Evolutionary conservation across 2,329 filamentous ascomycete species (phyloP).

Genomic region (Talaromyces sp.): DNA sequence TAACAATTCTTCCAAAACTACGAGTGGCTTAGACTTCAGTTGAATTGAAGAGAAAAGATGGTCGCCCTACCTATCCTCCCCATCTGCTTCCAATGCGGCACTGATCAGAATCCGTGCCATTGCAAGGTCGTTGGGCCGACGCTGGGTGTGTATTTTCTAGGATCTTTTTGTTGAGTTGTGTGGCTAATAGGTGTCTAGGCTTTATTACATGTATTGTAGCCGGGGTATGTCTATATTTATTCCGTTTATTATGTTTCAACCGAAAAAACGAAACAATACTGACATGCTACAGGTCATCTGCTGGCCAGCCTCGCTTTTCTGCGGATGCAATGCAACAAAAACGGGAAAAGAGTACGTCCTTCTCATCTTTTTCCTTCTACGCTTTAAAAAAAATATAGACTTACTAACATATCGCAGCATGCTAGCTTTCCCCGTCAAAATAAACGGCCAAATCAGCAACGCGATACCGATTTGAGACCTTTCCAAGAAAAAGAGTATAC

Average conservation of each 20-base stretch:
- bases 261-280: too few relatives aligned
- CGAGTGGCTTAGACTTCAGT: too few relatives aligned
- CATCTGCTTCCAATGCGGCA: slow-evolving; percentile 53
- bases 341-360: slow-evolving; percentile 47
- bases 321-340: slow-evolving; percentile 53
- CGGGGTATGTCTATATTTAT: slow-evolving; percentile 2
- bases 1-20: not conserved
- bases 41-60: slow-evolving; percentile 19
- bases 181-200: not conserved
- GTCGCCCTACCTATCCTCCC: slow-evolving; percentile 46
- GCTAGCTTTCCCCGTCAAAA: slow-evolving; percentile 48
- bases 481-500: not conserved
- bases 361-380: not conserved
- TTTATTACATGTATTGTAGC: slow-evolving; percentile 9
- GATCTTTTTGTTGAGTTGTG: not conserved
- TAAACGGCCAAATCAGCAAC: slow-evolving; percentile 47
- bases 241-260: not conserved
- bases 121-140: slow-evolving; percentile 55
- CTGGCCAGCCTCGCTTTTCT: slow-evolving; percentile 52
- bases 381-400: not conserved
- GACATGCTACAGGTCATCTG: slow-evolving; percentile 17
- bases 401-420: slow-evolving; percentile 32
- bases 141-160: slow-evolving; percentile 32
- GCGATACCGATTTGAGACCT: slow-evolving; percentile 41
- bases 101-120: slow-evolving; percentile 53